Evolutionary conservation across 331 rosid species (phyloP), one percentile per base, ranked within the genome.

Genomic region (Malus hybrid): DNA sequence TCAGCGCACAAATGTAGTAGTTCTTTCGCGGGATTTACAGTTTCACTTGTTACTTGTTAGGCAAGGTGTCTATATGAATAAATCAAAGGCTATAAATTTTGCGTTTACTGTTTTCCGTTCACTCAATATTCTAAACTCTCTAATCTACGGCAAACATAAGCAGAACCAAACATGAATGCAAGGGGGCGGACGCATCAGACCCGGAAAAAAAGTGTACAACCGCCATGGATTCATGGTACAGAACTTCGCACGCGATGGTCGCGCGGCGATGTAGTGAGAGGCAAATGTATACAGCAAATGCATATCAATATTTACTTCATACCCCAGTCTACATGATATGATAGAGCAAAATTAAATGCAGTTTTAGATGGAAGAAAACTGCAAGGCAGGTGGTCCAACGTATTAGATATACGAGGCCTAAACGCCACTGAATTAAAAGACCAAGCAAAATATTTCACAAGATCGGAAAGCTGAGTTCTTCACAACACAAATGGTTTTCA

Each of bases 1-100:
- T 91, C 54, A 77, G 86, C 81, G 79, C 87, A 55, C 87, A 78
- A 74, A 75, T 86, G 81, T 91, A 87, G 75, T 62, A 6, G 3
- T 32, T 55, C n/a, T 36, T 76, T 19, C 16, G n/a, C 13, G 31
- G 18, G 39, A 34, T n/a, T 52, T 52, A 52, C 57, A 16, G 57
- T 52, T 60, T 0, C 5, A 42, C 33, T 13, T 56, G 56, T 20
- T 36, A 9, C 50, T 52, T 39, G n/a, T 7, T 27, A 19, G 1
- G 19, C 55, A 69, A 27, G 1, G 56, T 33, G 24, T 24, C 24
- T 24, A 72, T 61, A 70, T 10, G 78, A 83, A 88, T 79, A 82
- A 32, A 61, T 73, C 89, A 78, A 80, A 70, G 56, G 3, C 56
- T 50, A 3, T 4, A 9, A 39, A 39, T 39, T 9, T 39, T 1